Evolutionary conservation across 139 green algal genomes (phyloP).

Genomic region (Deuterostichococcus epilithicus): DNA sequence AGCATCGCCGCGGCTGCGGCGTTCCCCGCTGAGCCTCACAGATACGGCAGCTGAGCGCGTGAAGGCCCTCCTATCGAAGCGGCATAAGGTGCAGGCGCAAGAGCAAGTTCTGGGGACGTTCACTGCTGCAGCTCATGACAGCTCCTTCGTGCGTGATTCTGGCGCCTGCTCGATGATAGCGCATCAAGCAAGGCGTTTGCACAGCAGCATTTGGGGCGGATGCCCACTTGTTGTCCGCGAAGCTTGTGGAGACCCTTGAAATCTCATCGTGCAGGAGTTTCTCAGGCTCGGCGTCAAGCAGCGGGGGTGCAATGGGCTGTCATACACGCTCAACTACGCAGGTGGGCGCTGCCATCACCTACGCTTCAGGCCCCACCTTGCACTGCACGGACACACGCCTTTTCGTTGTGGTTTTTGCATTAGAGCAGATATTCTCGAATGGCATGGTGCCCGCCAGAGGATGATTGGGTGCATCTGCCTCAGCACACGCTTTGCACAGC

Average conservation of each 20-base stretch:
- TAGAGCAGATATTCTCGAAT: background rate
- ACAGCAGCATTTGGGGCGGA: background rate
- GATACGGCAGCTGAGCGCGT: slow-evolving; percentile 78
- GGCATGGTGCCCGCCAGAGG: background rate
- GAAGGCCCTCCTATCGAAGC: slow-evolving; percentile 62
- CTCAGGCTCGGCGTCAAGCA: slow-evolving; percentile 89
- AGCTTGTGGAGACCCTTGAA: background rate
- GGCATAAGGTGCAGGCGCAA: slow-evolving; percentile 65
- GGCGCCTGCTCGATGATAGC: background rate
- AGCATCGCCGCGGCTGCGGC: slow-evolving; percentile 31
- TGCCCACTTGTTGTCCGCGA: background rate
- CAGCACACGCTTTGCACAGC: background rate
- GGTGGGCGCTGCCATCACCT: slow-evolving; percentile 29
- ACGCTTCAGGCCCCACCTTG: background rate
- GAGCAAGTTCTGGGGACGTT: background rate
- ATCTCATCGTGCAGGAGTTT: slow-evolving; percentile 65
- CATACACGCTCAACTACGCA: slow-evolving; percentile 97
- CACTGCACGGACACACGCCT: background rate
- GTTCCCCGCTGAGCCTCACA: slow-evolving; percentile 83
- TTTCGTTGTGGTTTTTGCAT: background rate
- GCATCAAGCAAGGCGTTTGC: background rate
- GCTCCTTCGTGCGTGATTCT: background rate
- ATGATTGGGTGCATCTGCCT: background rate
- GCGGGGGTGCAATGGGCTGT: slow-evolving; percentile 93
- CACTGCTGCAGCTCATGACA: background rate